phyloP scores from a whole-genome alignment of 495 filamentous ascomycete species.

The Podospora conica region DNA sequence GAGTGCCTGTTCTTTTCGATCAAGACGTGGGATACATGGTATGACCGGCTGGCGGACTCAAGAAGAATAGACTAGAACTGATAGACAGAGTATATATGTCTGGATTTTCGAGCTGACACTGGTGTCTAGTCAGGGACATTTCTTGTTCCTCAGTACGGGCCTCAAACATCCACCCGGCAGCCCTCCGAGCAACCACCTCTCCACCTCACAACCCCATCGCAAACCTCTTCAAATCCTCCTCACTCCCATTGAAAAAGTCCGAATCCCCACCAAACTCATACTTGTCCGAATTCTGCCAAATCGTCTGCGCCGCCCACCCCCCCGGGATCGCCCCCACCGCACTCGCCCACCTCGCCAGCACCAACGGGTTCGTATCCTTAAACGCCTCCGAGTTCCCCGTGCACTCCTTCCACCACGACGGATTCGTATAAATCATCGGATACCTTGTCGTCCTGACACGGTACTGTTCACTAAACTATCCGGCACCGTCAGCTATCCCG shows the following conservation, averaged over 20 bases:
- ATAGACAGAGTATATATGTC: background rate
- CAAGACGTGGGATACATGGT: too few relatives aligned
- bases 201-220: background rate
- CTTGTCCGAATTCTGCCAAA: constrained; percentile 43
- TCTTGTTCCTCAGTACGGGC: background rate
- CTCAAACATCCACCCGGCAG: too few relatives aligned
- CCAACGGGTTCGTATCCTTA: constrained; percentile 45
- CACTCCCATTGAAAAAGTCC: constrained; percentile 45
- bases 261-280: constrained; percentile 48
- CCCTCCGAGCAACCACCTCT: background rate
- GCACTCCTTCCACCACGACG: constrained; percentile 57
- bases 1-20: too few relatives aligned
- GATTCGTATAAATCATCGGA: constrained; percentile 56
- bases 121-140: background rate
- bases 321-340: constrained; percentile 48
- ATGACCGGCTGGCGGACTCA: too few relatives aligned
- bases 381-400: constrained; percentile 54
- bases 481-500: constrained; percentile 3
- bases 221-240: background rate
- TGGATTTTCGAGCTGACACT: background rate
- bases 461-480: constrained; percentile 53
- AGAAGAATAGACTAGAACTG: background rate
- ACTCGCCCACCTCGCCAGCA: constrained; percentile 50
- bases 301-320: constrained; percentile 49
- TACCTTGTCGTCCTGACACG: constrained; percentile 45